A percentile compares a stretch with the other conserved stretches of the same genome.
phyloP scores from a whole-genome alignment of 2,329 filamentous ascomycete genomes.

The Aspergillus sp. region DNA sequence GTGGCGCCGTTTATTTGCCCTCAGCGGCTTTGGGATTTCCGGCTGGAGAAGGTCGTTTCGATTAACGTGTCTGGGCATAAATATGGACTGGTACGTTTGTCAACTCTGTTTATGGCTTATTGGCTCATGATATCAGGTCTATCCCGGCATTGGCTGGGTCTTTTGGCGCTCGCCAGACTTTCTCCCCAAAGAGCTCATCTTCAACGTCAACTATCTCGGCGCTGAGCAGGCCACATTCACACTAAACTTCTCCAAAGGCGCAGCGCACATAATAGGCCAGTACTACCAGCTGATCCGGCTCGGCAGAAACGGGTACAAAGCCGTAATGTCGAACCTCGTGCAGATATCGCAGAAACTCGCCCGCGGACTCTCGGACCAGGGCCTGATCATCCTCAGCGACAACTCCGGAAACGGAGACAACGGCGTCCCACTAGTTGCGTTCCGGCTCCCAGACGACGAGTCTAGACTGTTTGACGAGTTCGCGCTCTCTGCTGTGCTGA shows the following conservation, averaged over 20 bases:
- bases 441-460: constrained; percentile 64
- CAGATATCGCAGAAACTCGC: constrained; percentile 82
- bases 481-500: constrained; percentile 75
- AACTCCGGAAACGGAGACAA: constrained; percentile 56
- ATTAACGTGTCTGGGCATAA: constrained; percentile 61
- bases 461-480: constrained; percentile 69
- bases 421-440: constrained; percentile 85
- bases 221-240: constrained; percentile 71
- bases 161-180: constrained; percentile 66
- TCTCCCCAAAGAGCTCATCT: constrained; percentile 67
- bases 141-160: constrained; percentile 69
- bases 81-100: constrained; percentile 46
- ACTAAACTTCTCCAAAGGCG: constrained; percentile 70
- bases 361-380: constrained; percentile 66
- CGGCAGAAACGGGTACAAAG: constrained; percentile 64
- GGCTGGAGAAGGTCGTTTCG: constrained; percentile 37
- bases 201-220: constrained; percentile 70
- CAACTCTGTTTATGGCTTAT: not conserved
- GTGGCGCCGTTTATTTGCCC: constrained; percentile 44
- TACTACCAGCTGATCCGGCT: constrained; percentile 74
- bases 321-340: constrained; percentile 73
- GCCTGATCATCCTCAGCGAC: constrained; percentile 85
- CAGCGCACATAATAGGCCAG: constrained; percentile 68
- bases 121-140: constrained; percentile 40
- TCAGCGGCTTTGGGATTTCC: constrained; percentile 29